Evolutionary conservation across 805 yeast genomes (phyloP).

Genomic region (Sugiyamaella mastotermitis): DNA sequence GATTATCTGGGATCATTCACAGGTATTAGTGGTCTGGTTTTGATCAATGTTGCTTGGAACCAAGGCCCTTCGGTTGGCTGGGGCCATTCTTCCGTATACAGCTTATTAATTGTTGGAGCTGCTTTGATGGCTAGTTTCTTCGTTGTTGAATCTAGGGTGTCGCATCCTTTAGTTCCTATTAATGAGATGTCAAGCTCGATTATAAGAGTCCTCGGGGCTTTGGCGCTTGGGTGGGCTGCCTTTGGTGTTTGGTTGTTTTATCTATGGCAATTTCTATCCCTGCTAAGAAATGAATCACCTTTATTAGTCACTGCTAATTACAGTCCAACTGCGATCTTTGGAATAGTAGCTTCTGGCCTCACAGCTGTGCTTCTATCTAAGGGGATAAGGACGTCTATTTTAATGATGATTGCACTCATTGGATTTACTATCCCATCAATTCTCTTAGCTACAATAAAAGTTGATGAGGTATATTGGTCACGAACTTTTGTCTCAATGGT

Average conservation of each 20-base stretch:
- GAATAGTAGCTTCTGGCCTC: conserved; percentile 10
- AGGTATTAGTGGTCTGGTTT: conserved; percentile 55
- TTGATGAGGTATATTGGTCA: conserved; percentile 51
- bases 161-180: conserved; percentile 50
- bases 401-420: conserved; percentile 33
- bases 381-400: conserved; percentile 1
- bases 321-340: conserved; percentile 28
- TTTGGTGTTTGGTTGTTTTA: conserved; percentile 73
- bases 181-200: conserved; percentile 41
- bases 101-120: conserved; percentile 47
- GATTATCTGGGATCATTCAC: conserved; percentile 49
- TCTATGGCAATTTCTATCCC: conserved; percentile 45
- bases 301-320: conserved; percentile 42
- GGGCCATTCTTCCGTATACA: conserved; percentile 52
- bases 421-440: conserved; percentile 51
- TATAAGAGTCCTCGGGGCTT: conserved; percentile 43
- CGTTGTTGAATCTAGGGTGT: conserved; percentile 40
- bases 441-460: conserved; percentile 37
- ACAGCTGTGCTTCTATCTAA: conserved; percentile 43
- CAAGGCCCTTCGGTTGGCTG: conserved; percentile 74
- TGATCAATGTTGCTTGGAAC: conserved; percentile 66
- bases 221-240: conserved; percentile 69
- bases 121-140: conserved; percentile 41
- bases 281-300: conserved; percentile 44
- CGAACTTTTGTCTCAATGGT: conserved; percentile 51